Evolutionary conservation across 2,329 filamentous ascomycete species (phyloP).

Genomic region (Trichoderma cornu-damae): DNA sequence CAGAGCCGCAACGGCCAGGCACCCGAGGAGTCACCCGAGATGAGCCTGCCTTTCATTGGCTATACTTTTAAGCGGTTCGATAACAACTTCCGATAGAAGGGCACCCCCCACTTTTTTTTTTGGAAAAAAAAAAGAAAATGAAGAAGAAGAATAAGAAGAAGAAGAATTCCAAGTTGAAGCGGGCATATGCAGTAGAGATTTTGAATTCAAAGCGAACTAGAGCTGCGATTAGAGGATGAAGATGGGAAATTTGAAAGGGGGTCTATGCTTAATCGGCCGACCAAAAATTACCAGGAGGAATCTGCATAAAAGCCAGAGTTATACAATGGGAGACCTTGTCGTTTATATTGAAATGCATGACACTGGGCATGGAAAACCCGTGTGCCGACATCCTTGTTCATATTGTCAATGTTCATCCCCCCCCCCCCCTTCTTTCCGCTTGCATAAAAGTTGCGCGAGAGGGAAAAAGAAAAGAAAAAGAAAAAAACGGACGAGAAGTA

Average conservation of each 20-base stretch:
- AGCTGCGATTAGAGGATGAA: constrained; percentile 1
- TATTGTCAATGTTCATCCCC: no score
- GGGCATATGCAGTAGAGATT: constrained; percentile 15
- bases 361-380: constrained; percentile 9
- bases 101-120: background rate
- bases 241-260: background rate
- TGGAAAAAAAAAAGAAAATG: no score
- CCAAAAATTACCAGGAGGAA: constrained; percentile 12
- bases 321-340: background rate
- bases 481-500: no score
- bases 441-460: background rate
- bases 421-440: background rate
- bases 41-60: constrained; percentile 74
- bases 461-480: background rate
- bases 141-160: no score
- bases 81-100: constrained; percentile 56
- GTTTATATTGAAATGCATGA: constrained; percentile 16
- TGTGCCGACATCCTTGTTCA: constrained; percentile 8
- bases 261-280: constrained; percentile 17
- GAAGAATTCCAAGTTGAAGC: constrained; percentile 8
- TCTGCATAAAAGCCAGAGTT: constrained; percentile 15
- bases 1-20: constrained; percentile 47
- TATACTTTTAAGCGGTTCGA: constrained; percentile 89
- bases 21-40: constrained; percentile 78
- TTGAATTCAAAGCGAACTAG: constrained; percentile 17